A percentile compares a stretch with the other conserved stretches of the same genome.
phyloP scores from a whole-genome alignment of 148 eudicot genomes.

The Gaultheria prostrata region DNA sequence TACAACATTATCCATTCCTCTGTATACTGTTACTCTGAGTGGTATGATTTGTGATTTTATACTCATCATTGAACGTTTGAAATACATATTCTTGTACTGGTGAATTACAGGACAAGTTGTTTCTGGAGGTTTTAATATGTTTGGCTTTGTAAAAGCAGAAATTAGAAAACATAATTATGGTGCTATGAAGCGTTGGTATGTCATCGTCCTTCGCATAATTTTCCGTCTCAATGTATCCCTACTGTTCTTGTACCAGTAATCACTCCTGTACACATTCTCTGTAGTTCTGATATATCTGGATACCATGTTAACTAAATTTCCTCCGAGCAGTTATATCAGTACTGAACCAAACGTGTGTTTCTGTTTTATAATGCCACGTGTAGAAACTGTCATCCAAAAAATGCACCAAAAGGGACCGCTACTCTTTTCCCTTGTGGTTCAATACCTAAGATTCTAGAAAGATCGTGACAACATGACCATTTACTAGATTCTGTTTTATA shows the following conservation, averaged over 20 bases:
- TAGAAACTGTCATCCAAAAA: background rate
- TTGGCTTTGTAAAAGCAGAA: background rate
- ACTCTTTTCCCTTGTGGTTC: background rate
- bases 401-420: background rate
- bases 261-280: background rate
- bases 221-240: background rate
- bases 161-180: background rate
- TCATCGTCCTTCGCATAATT: background rate
- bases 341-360: background rate
- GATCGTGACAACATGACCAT: background rate
- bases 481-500: background rate
- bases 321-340: background rate
- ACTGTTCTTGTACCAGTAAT: background rate
- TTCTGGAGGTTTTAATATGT: background rate
- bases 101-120: background rate
- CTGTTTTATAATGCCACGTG: background rate
- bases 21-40: background rate
- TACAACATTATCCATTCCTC: background rate
- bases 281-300: background rate
- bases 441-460: background rate
- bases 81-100: background rate
- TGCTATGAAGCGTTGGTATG: background rate
- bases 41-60: background rate
- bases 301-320: background rate
- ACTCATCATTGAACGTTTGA: background rate